phyloP scores from a whole-genome alignment of 1,284 basidiomycete species.

The Termitomyces sp. region DNA sequence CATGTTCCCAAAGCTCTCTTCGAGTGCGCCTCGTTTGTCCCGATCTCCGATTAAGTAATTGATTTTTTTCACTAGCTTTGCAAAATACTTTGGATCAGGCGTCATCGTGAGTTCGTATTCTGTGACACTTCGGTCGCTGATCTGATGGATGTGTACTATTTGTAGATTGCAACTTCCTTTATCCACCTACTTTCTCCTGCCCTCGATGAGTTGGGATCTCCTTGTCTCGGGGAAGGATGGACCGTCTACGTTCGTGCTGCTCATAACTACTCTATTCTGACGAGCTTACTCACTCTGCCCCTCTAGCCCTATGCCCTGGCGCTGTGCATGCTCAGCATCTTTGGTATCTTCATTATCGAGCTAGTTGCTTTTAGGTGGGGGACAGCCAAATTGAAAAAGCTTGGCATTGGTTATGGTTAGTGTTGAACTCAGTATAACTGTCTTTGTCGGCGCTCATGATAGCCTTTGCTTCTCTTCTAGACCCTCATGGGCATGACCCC shows the following conservation, averaged over 20 bases:
- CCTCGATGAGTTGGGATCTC: slow-evolving; percentile 62
- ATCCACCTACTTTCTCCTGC: slow-evolving; percentile 83
- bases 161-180: slow-evolving; percentile 85
- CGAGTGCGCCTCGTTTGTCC: slow-evolving; percentile 49
- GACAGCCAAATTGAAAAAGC: slow-evolving; percentile 52
- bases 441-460: neutral
- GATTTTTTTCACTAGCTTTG: slow-evolving; percentile 53
- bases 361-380: slow-evolving; percentile 82
- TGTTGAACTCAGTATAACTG: neutral
- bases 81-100: slow-evolving; percentile 94
- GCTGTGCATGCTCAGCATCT: slow-evolving; percentile 76
- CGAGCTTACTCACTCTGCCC: neutral
- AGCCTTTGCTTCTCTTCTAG: slow-evolving; percentile 26
- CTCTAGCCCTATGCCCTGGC: slow-evolving; percentile 74
- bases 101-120: slow-evolving; percentile 61
- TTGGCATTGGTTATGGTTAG: slow-evolving; percentile 53
- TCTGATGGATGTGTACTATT: neutral
- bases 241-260: slow-evolving; percentile 56
- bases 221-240: slow-evolving; percentile 76
- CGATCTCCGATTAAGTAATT: neutral
- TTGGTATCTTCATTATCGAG: slow-evolving; percentile 81
- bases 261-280: neutral
- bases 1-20: slow-evolving; percentile 63
- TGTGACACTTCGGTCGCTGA: neutral
- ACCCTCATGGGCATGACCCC: slow-evolving; percentile 61